Evolutionary conservation across 257 asterid species (phyloP).

Genomic region (Solanum ossicruentum): DNA sequence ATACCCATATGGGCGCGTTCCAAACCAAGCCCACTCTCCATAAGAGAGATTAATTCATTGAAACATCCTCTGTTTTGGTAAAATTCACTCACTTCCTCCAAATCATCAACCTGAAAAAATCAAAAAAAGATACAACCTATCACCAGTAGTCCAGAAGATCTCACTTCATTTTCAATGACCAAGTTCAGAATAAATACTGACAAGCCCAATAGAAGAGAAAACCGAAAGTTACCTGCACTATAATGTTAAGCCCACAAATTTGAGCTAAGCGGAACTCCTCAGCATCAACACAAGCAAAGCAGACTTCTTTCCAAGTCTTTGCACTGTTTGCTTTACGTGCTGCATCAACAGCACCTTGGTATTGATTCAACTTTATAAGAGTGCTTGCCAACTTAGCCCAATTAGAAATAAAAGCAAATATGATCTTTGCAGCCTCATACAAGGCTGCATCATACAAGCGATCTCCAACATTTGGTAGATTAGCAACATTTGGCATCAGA

Average conservation of each 20-base stretch:
- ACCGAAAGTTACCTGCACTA: slow-evolving; percentile 36
- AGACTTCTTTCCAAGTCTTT: slow-evolving; percentile 97
- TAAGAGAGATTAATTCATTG: slow-evolving; percentile 86
- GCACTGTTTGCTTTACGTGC: slow-evolving; percentile 98
- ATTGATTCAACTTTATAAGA: slow-evolving; percentile 74
- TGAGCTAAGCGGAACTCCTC: slow-evolving; percentile 44
- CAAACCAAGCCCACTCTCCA: slow-evolving; percentile 98
- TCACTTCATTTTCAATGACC: not conserved
- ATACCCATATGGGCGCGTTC: slow-evolving; percentile 99
- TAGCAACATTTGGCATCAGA: slow-evolving; percentile 28
- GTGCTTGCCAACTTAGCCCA: slow-evolving; percentile 95
- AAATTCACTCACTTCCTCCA: slow-evolving; percentile 96
- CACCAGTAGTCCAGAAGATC: not conserved
- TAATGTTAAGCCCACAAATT: slow-evolving; percentile 24
- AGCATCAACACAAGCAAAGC: slow-evolving; percentile 99
- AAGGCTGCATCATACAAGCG: slow-evolving; percentile 17
- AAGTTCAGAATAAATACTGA: not conserved
- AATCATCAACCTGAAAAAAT: slow-evolving; percentile 73
- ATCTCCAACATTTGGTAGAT: slow-evolving; percentile 24
- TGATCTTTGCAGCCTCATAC: slow-evolving; percentile 76
- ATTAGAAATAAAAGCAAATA: slow-evolving; percentile 83
- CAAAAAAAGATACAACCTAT: not conserved
- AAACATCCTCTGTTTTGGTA: slow-evolving; percentile 98
- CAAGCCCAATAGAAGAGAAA: not conserved
- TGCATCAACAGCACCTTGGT: slow-evolving; percentile 99